Evolutionary conservation across 176 grass and related monocot genomes (phyloP), one percentile per base, ranked within the genome.

Genomic region (Themeda triandra): DNA sequence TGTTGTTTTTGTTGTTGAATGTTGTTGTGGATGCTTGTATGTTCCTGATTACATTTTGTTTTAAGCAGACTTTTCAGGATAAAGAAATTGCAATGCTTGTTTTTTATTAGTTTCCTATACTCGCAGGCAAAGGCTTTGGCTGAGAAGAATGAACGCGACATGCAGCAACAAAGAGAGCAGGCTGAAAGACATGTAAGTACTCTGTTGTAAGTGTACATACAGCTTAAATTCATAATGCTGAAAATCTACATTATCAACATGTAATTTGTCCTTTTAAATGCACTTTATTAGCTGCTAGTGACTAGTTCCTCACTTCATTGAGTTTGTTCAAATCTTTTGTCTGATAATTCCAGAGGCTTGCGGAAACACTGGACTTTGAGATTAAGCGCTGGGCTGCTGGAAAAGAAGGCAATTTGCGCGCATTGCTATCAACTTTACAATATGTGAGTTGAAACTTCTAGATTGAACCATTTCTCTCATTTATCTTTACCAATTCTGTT

Each of bases 351-450:
- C 97, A 99, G 97, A 99, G 97, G 71, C 88, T 99, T 39, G 33
- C 31, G 17, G 97, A 94, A 94, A 87, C 93, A 73, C 68, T 94
- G 28, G 97, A 99, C 86, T 88, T 94, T 42, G 97, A 99, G 88
- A 96, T 99, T 85, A 99, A 92, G 82, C 90, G 97, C 14, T 99
- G 97, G 97, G 84, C 97, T 73, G 90, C 92, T 88, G 97, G 97
- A 77, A 99, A 99, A 92, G 97, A 99, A 94, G 97, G 92, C 65
- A 99, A 99, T 86, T 80, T 99, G 81, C 92, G 97, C 72, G 89
- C 97, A 30, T 87, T 99, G 64, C 71, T 99, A 78, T 96, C 93
- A 77, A 96, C 86, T 80, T 89, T 99, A 87, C 97, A 99, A 84
- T 99, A 99, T 90, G 97, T 99, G 73, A 96, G 91, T 82, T 80